These are phyloP conservation scores for Mollisia scopiformis DNA, from an alignment of 2,329 filamentous ascomycete species.

Conservation along the genomic window DNA sequence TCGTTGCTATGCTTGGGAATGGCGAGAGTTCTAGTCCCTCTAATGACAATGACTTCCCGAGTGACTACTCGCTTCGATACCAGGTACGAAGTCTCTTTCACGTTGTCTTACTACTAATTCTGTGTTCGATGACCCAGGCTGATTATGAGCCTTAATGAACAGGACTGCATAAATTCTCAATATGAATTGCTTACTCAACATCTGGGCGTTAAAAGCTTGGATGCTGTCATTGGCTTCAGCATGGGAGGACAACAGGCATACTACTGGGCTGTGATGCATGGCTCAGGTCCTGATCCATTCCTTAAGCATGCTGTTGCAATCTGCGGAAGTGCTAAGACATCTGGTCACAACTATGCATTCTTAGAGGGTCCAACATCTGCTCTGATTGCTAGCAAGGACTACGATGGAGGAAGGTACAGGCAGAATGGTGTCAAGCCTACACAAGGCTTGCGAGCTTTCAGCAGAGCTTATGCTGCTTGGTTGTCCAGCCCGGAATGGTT, in stretches of 20 bases:
- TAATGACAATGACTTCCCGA: constrained; percentile 45
- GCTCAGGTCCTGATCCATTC: constrained; percentile 34
- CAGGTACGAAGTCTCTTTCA: constrained; percentile 5
- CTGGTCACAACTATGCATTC: constrained; percentile 50
- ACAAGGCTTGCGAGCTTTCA: constrained; percentile 47
- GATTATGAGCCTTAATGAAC: not conserved
- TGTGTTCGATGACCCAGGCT: too few relatives aligned
- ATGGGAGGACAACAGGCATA: constrained; percentile 54
- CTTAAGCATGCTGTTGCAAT: constrained; percentile 45
- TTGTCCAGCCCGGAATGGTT: constrained; percentile 50
- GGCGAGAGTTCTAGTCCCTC: constrained; percentile 51
- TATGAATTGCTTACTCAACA: constrained; percentile 42
- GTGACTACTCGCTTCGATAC: constrained; percentile 40
- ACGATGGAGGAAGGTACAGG: constrained; percentile 37
- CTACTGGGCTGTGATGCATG: constrained; percentile 49
- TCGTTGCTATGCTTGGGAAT: constrained; percentile 50
- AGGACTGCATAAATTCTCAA: constrained; percentile 47
- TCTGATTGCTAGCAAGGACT: constrained; percentile 45
- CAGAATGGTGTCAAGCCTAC: constrained; percentile 33
- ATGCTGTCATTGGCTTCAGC: constrained; percentile 50
- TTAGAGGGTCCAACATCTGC: constrained; percentile 49
- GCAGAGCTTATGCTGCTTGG: constrained; percentile 50
- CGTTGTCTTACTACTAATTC: not conserved
- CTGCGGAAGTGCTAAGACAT: constrained; percentile 49
- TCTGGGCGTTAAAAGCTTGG: constrained; percentile 39